Conservation (phyloP, 179 eudicot genomes). For the Amaranthus tricolor region DNA sequence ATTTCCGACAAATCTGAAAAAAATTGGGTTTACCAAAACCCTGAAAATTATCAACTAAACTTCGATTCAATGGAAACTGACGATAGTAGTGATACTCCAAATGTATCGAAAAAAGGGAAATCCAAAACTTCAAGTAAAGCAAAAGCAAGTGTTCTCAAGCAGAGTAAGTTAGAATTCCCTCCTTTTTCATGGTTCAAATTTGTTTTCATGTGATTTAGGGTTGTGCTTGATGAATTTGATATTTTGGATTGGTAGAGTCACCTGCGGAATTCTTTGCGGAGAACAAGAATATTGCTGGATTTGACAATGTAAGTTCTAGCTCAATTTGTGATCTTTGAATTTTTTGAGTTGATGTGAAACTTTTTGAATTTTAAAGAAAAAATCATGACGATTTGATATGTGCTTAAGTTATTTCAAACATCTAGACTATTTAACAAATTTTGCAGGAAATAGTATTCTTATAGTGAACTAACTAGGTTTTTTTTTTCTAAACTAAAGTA, state of each 20-base stretch:
- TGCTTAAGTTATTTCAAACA: too few species aligned
- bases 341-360: not conserved
- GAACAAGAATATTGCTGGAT: constrained; percentile 95
- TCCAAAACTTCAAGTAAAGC: constrained; percentile 59
- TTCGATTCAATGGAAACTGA: constrained; percentile 29
- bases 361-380: too few species aligned
- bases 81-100: constrained; percentile 52
- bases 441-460: too few species aligned
- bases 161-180: constrained; percentile 41
- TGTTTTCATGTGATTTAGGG: not conserved
- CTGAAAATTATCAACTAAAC: not conserved
- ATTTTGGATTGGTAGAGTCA: constrained; percentile 50
- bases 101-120: constrained; percentile 53
- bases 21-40: not conserved
- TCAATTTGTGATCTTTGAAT: not conserved
- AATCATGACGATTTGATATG: too few species aligned
- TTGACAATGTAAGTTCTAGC: constrained; percentile 70
- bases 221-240: constrained; percentile 6
- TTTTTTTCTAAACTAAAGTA: not conserved
- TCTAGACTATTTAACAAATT: too few species aligned
- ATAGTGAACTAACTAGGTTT: too few species aligned
- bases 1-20: constrained; percentile 6
- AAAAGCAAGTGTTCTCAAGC: constrained; percentile 76
- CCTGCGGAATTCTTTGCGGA: constrained; percentile 97
- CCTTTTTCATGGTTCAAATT: not conserved